Evolutionary conservation across 805 yeast genomes (phyloP).

Genomic region (Saturnispora besseyi): DNA sequence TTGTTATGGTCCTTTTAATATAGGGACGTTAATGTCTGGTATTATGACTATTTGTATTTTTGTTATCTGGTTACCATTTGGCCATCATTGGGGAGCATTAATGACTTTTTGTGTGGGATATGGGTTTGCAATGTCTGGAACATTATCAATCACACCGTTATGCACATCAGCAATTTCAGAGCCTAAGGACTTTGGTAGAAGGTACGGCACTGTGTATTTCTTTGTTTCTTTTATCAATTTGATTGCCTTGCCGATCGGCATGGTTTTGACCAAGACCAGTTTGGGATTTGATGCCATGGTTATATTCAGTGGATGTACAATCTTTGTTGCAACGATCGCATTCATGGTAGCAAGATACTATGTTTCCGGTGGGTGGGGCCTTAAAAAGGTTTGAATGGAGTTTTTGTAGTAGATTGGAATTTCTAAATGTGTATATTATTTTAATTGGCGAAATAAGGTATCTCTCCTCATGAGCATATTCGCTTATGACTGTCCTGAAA

Average conservation of each 20-base stretch:
- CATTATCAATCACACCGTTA: constrained; percentile 56
- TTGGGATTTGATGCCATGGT: constrained; percentile 26
- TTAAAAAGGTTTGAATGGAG: too few species aligned
- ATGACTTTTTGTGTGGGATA: constrained; percentile 44
- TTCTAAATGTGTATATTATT: too few species aligned
- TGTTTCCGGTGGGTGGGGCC: constrained; percentile 16
- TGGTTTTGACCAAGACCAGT: constrained; percentile 24
- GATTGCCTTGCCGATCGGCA: constrained; percentile 39
- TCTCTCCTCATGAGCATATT: not conserved
- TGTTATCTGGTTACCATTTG: constrained; percentile 59
- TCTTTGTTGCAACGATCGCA: constrained; percentile 16
- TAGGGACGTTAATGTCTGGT: constrained; percentile 30
- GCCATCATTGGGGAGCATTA: constrained; percentile 32
- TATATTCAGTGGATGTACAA: constrained; percentile 25
- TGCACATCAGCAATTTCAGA: constrained; percentile 56
- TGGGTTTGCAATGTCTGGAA: constrained; percentile 55
- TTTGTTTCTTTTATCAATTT: constrained; percentile 36
- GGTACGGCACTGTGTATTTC: constrained; percentile 62
- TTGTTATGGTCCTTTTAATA: constrained; percentile 36
- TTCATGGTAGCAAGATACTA: constrained; percentile 17
- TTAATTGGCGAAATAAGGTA: not conserved
- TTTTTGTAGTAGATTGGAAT: too few species aligned
- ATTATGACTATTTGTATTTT: constrained; percentile 38
- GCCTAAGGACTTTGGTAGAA: constrained; percentile 58
- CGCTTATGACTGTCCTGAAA: not conserved